phyloP scores from a whole-genome alignment of 1,139 yeast species.

The Schwanniomyces etchellsii region DNA sequence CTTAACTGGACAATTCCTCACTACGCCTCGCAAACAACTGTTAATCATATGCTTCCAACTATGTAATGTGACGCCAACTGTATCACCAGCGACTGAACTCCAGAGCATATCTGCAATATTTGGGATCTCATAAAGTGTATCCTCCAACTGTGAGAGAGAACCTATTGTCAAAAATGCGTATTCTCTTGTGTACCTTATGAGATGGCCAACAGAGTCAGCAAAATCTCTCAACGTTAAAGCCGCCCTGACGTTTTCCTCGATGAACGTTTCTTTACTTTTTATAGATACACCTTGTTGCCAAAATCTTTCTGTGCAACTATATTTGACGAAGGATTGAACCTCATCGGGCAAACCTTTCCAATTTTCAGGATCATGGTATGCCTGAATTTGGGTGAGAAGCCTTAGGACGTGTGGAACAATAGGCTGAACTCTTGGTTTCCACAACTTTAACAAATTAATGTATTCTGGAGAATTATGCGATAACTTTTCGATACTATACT shows the following conservation, averaged over 20 bases:
- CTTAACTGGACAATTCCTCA: constrained; percentile 80
- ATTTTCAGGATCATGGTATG: constrained; percentile 88
- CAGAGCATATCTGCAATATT: constrained; percentile 69
- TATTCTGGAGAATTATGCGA: constrained; percentile 75
- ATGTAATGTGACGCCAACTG: constrained; percentile 83
- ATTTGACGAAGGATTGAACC: constrained; percentile 84
- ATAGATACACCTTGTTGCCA: constrained; percentile 99
- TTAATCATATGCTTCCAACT: constrained; percentile 97
- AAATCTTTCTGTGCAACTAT: constrained; percentile 86
- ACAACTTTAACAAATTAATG: constrained; percentile 62
- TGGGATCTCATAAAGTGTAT: constrained; percentile 82
- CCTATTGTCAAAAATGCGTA: constrained; percentile 90
- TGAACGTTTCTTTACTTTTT: constrained; percentile 89
- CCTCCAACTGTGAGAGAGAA: constrained; percentile 85
- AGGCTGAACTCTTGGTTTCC: constrained; percentile 94
- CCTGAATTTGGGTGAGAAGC: constrained; percentile 82
- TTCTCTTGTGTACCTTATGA: constrained; percentile 90
- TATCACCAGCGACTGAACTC: constrained; percentile 84
- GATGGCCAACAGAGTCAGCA: constrained; percentile 98
- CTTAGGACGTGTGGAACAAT: constrained; percentile 88
- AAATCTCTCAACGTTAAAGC: constrained; percentile 90
- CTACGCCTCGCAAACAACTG: constrained; percentile 77
- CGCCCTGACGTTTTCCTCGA: constrained; percentile 91
- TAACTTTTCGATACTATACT: constrained; percentile 88
- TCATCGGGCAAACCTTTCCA: constrained; percentile 86